phyloP scores from a whole-genome alignment of 1,284 basidiomycete species.

The Microbotryum lychnidis-dioicae region DNA sequence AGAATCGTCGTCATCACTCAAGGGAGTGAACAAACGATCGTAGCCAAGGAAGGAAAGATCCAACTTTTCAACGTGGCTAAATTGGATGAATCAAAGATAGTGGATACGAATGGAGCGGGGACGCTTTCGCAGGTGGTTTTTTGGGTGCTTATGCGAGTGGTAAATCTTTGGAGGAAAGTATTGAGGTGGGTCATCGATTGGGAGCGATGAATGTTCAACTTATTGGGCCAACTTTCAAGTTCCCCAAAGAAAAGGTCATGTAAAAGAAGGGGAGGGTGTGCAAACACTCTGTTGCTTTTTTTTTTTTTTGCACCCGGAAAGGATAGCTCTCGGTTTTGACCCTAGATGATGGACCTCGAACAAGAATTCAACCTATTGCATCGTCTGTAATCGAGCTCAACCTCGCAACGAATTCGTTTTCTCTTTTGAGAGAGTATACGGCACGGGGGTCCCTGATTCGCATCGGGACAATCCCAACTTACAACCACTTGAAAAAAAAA shows the following conservation, averaged over 20 bases:
- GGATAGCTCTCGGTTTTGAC: not conserved
- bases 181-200: conserved; percentile 82
- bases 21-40: conserved; percentile 69
- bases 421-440: too few relatives aligned
- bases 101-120: conserved; percentile 99
- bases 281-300: too few relatives aligned
- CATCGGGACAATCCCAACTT: too few relatives aligned
- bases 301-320: not conserved
- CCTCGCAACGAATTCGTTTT: too few relatives aligned
- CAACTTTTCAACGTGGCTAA: conserved; percentile 56
- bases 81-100: conserved; percentile 62
- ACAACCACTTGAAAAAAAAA: too few relatives aligned
- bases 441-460: too few relatives aligned
- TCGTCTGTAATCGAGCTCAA: too few relatives aligned
- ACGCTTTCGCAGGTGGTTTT: conserved; percentile 97
- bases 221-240: conserved; percentile 48
- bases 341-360: too few relatives aligned
- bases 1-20: conserved; percentile 89
- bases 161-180: conserved; percentile 67
- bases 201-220: conserved; percentile 81
- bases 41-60: conserved; percentile 57
- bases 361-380: too few relatives aligned
- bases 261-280: conserved; percentile 40
- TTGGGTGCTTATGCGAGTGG: conserved; percentile 75
- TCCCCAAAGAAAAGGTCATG: conserved; percentile 64